phyloP scores from a whole-genome alignment of 2,329 filamentous ascomycete species.

The Hypomyces perniciosus region DNA sequence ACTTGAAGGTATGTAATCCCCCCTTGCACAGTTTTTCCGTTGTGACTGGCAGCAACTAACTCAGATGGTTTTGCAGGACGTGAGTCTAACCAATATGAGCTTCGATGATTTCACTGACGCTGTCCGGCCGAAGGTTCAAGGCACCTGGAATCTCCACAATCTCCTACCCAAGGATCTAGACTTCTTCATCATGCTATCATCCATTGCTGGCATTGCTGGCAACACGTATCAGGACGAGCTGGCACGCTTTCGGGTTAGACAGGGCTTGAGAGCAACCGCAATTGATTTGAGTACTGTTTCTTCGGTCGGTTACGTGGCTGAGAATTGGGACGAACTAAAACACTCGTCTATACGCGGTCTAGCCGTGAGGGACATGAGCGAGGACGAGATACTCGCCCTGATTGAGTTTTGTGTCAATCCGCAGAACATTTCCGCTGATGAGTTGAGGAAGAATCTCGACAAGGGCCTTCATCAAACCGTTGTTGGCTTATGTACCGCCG shows the following conservation, averaged over 20 bases:
- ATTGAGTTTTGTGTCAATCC: too few relatives aligned
- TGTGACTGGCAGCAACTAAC: background rate
- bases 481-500: too few relatives aligned
- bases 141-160: constrained; percentile 26
- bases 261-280: constrained; percentile 17
- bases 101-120: constrained; percentile 20
- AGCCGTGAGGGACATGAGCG: too few relatives aligned
- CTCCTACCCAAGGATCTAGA: constrained; percentile 19
- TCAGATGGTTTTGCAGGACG: constrained; percentile 27
- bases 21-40: too few relatives aligned
- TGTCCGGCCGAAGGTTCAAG: constrained; percentile 27
- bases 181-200: constrained; percentile 34
- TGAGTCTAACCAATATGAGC: constrained; percentile 24
- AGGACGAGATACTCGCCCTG: too few relatives aligned
- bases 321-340: too few relatives aligned
- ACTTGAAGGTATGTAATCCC: too few relatives aligned
- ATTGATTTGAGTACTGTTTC: background rate
- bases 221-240: constrained; percentile 26
- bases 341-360: too few relatives aligned
- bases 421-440: too few relatives aligned
- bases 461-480: too few relatives aligned
- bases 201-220: constrained; percentile 28
- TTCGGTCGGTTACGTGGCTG: too few relatives aligned
- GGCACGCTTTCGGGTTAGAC: constrained; percentile 11
- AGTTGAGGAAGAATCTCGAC: too few relatives aligned